phyloP scores from a whole-genome alignment of 2,329 filamentous ascomycete species.

The Xylaria polymorpha region DNA sequence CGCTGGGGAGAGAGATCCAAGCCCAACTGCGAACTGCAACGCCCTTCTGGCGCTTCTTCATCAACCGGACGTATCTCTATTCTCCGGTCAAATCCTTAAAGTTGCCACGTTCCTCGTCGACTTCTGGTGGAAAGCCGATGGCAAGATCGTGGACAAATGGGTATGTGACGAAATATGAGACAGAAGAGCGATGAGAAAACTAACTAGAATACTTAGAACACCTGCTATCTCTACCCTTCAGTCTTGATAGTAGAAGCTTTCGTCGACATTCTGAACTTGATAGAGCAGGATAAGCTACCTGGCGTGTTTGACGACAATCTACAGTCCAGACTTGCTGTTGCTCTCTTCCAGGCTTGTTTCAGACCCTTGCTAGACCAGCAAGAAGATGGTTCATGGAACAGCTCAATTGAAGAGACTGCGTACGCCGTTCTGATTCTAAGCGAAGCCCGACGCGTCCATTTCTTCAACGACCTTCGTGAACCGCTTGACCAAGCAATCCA shows the following conservation, averaged over 20 bases:
- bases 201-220: constrained; percentile 35
- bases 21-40: constrained; percentile 53
- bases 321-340: constrained; percentile 33
- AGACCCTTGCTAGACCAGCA: constrained; percentile 37
- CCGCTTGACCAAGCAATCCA: constrained; percentile 35
- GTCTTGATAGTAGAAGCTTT: constrained; percentile 41
- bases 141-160: constrained; percentile 47
- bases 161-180: constrained; percentile 35
- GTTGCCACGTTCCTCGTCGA: constrained; percentile 44
- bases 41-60: constrained; percentile 49
- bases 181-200: neutral
- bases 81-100: constrained; percentile 47
- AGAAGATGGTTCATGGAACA: constrained; percentile 39
- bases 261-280: constrained; percentile 36
- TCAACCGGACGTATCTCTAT: constrained; percentile 37
- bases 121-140: constrained; percentile 42
- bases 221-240: constrained; percentile 38
- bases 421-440: constrained; percentile 40
- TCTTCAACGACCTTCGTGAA: constrained; percentile 38
- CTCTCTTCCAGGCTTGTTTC: constrained; percentile 40
- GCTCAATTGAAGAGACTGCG: constrained; percentile 39
- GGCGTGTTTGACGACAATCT: constrained; percentile 39
- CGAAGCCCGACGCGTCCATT: constrained; percentile 37
- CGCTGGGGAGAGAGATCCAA: constrained; percentile 47
- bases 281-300: constrained; percentile 38